Base-by-base conservation (phyloP, 805 yeast genomes). In the Osmozyma mogii region DNA sequence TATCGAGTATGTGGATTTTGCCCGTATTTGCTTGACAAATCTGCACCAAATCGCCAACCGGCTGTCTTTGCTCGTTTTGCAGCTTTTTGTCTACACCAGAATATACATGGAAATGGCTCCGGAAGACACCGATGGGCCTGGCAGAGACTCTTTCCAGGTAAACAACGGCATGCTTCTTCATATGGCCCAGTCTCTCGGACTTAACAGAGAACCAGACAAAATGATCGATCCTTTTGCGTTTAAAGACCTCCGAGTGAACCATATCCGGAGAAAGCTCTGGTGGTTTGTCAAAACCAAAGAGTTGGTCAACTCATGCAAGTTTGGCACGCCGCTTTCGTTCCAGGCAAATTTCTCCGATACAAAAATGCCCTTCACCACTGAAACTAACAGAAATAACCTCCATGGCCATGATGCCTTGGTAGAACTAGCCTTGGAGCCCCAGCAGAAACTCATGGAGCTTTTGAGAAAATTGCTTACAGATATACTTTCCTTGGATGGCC, bases 81-180 rank as follows among this genome's bases (percentile, higher is more conserved):
- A 43, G 29, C 34, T 37, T 12, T 23, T 37, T 19, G 30, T 37
- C 6, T 37, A 28, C 17, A 28, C 34, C 24, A 25, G 39, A 6
- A 25, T 37, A 12, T 43, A 43, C 31, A 29, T 35, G 34, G 32
- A 31, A 15, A 8, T 37, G 6, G 42, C 45, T 2, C 45, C 47
- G 5, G 47, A 43, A 11, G 36, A 41, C 15, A 28, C 40, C 5
- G 47, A 43, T 9, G 47, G 47, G 6, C 45, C 45, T 6, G 36
- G 32, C 8, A 28, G 43, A 6, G 41, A 41, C 28, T 30, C 33
- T 25, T 37, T 30, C 32, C 45, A 35, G 27, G 34, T 39, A 17
- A 37, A 36, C 25, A 32, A 34, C 16, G 44, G 45, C 3, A 31
- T 37, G 9, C 17, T 43, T 19, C 30, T 39, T 10, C 45, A 39